Conservation (phyloP, 495 filamentous ascomycete species). For the Hypoxylon lenormandii region DNA sequence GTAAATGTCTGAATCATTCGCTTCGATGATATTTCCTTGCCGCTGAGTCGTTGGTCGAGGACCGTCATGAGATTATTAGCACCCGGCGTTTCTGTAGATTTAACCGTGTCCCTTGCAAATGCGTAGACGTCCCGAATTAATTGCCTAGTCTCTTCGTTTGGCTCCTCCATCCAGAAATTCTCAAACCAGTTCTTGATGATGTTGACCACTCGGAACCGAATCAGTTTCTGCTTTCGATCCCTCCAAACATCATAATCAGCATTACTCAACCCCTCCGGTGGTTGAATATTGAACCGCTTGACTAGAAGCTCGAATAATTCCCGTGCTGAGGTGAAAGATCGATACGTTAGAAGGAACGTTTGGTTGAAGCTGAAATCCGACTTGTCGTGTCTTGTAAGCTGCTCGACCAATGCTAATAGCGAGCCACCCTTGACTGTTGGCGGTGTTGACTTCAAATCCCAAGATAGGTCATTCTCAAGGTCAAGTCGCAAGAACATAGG, state of each 20-base stretch:
- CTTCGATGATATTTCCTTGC: constrained; percentile 88
- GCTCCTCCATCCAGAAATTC: constrained; percentile 96
- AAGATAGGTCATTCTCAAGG: constrained; percentile 88
- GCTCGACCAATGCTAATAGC: constrained; percentile 89
- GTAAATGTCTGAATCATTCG: constrained; percentile 86
- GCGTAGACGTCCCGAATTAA: constrained; percentile 87
- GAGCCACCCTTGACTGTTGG: constrained; percentile 88
- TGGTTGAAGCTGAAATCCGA: constrained; percentile 96
- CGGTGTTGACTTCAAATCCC: constrained; percentile 79
- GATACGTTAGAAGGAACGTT: constrained; percentile 96
- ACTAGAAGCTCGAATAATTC: constrained; percentile 95
- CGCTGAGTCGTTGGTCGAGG: constrained; percentile 85
- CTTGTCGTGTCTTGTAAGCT: constrained; percentile 93
- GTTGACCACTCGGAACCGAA: constrained; percentile 94
- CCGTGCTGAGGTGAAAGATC: constrained; percentile 88
- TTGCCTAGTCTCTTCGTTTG: constrained; percentile 82
- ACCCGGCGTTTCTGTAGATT: constrained; percentile 89
- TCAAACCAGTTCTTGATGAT: constrained; percentile 99
- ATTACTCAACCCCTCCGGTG: constrained; percentile 81
- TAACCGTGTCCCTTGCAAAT: constrained; percentile 91
- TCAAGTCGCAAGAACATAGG: constrained; percentile 88
- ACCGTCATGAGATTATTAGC: constrained; percentile 81
- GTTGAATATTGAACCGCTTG: constrained; percentile 89
- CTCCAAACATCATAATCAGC: constrained; percentile 87
- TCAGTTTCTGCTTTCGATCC: constrained; percentile 93